Conservation (phyloP, 2,329 filamentous ascomycete genomes). For the Scleromitrula shiraiana region DNA sequence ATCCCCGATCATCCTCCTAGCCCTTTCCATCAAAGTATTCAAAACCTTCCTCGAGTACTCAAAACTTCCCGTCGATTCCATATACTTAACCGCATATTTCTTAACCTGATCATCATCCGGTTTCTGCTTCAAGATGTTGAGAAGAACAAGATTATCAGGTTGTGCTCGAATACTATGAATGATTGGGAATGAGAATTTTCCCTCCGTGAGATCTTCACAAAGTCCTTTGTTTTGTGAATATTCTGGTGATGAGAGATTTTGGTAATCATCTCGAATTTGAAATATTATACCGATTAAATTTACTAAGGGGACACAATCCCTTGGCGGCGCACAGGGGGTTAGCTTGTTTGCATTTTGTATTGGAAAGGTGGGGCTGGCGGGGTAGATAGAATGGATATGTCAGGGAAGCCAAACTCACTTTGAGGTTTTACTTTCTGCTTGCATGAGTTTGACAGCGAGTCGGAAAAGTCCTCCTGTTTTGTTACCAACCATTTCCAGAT, state of each 20-base stretch:
- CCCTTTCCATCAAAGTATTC: conserved; percentile 53
- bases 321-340: conserved; percentile 20
- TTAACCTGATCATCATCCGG: conserved; percentile 83
- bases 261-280: conserved; percentile 90
- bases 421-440: conserved; percentile 53
- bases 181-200: conserved; percentile 93
- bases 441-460: conserved; percentile 80
- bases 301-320: conserved; percentile 74
- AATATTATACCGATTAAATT: conserved; percentile 80
- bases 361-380: background rate
- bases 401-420: too few relatives aligned
- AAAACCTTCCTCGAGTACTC: conserved; percentile 70
- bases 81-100: conserved; percentile 80
- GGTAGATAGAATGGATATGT: too few relatives aligned
- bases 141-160: conserved; percentile 65
- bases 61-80: conserved; percentile 86
- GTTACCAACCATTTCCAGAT: conserved; percentile 89
- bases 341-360: conserved; percentile 8
- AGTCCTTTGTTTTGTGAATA: conserved; percentile 88
- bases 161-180: conserved; percentile 85
- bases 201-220: conserved; percentile 92
- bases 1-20: conserved; percentile 52
- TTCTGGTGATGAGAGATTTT: conserved; percentile 67
- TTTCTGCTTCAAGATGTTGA: conserved; percentile 90
- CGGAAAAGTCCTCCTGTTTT: conserved; percentile 86